A percentile compares a stretch with the other conserved stretches of the same genome.
Evolutionary conservation across 768 basidiomycete species (phyloP).

Genomic region (Asterophora parasitica): DNA sequence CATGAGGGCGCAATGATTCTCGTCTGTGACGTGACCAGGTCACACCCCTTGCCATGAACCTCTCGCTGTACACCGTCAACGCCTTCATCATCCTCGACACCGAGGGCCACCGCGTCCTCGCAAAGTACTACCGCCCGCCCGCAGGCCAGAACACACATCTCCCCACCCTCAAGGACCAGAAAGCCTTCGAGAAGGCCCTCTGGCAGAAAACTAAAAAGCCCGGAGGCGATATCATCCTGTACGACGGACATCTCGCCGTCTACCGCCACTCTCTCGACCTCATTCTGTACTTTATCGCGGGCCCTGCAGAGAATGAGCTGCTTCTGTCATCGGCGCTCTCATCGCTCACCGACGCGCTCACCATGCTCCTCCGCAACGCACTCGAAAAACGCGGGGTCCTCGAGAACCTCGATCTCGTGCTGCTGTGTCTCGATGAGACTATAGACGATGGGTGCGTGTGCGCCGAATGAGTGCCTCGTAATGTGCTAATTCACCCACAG

Average conservation of each 20-base stretch:
- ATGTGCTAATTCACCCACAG: constrained; percentile 34
- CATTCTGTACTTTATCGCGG: constrained; percentile 89
- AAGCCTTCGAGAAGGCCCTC: constrained; percentile 90
- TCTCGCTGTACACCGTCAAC: constrained; percentile 83
- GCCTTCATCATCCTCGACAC: constrained; percentile 90
- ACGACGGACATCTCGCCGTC: constrained; percentile 84
- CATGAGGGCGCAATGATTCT: constrained; percentile 41
- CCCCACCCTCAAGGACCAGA: constrained; percentile 82
- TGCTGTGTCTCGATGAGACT: constrained; percentile 93
- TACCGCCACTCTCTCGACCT: constrained; percentile 96
- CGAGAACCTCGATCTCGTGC: constrained; percentile 89
- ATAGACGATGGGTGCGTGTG: constrained; percentile 89
- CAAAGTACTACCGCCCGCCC: constrained; percentile 87
- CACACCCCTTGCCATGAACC: too few relatives aligned
- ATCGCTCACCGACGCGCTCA: constrained; percentile 82
- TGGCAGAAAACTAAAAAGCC: constrained; percentile 95
- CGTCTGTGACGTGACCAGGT: too few relatives aligned
- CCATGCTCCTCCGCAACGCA: constrained; percentile 82
- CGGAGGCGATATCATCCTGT: constrained; percentile 91
- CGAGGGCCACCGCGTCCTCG: constrained; percentile 92
- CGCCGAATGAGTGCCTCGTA: background rate
- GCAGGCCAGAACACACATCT: constrained; percentile 60
- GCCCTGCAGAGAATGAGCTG: constrained; percentile 87
- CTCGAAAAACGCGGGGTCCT: constrained; percentile 93
- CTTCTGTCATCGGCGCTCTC: constrained; percentile 86